Conservation (phyloP, 129 eudicot species). For the Centella asiatica region DNA sequence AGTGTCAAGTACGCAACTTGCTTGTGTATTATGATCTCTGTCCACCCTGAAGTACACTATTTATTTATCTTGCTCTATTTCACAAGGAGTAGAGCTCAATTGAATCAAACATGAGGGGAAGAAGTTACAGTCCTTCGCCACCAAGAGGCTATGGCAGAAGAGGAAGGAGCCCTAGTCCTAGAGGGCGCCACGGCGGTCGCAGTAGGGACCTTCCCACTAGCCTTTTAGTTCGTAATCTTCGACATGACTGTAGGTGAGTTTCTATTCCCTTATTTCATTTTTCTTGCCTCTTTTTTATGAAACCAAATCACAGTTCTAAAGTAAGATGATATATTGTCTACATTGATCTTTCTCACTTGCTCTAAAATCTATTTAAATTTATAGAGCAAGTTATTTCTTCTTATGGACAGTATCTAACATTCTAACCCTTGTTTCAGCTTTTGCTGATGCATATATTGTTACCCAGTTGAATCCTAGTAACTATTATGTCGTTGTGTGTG, state of each 20-base stretch:
- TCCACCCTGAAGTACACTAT: too few relatives aligned
- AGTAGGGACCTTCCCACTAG: slow-evolving; percentile 81
- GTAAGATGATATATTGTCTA: too few relatives aligned
- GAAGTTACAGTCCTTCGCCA: slow-evolving; percentile 83
- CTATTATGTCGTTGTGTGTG: not conserved
- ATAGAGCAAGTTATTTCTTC: too few relatives aligned
- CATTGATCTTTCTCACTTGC: not conserved
- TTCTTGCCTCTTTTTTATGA: not conserved
- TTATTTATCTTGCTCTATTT: too few relatives aligned
- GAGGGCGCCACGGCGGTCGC: slow-evolving; percentile 76
- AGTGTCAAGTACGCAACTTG: too few relatives aligned
- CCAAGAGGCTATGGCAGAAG: slow-evolving; percentile 88
- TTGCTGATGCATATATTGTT: not conserved
- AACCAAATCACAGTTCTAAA: too few relatives aligned
- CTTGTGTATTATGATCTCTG: too few relatives aligned
- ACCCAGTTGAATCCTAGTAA: not conserved
- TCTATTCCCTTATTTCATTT: not conserved
- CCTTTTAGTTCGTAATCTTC: slow-evolving; percentile 92
- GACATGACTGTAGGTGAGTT: slow-evolving; percentile 89
- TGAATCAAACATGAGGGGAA: slow-evolving; percentile 66
- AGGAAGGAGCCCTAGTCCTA: slow-evolving; percentile 92
- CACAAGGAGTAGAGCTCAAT: too few relatives aligned
- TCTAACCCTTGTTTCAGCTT: not conserved
- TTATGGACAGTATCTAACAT: too few relatives aligned
- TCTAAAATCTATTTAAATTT: too few relatives aligned